Conservation (phyloP, 23 red algal genomes). For the Gracilaria domingensis region DNA sequence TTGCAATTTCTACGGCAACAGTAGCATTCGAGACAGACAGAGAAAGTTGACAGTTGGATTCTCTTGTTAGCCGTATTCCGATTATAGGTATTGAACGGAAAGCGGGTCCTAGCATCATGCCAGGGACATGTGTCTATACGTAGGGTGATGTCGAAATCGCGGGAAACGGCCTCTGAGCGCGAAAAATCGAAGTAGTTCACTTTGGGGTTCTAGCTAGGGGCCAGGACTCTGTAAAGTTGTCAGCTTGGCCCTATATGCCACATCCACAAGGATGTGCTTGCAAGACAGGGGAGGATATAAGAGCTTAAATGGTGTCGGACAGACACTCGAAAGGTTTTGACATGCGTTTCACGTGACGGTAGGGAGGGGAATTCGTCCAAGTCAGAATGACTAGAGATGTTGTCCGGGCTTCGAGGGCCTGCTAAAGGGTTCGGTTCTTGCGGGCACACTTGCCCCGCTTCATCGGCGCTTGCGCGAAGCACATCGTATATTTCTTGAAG, state of each 20-base stretch:
- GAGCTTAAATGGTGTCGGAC: not conserved
- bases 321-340: constrained; percentile 1
- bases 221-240: not conserved
- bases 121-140: not conserved
- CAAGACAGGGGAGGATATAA: constrained; percentile 10
- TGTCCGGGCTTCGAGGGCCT: not conserved
- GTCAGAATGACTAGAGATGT: not conserved
- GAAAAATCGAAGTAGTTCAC: not conserved
- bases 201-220: not conserved
- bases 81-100: not conserved
- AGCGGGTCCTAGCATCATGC: not conserved
- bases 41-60: constrained; percentile 12
- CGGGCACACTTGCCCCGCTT: constrained; percentile 3
- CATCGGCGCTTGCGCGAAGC: not conserved
- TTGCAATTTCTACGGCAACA: not conserved
- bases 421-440: not conserved
- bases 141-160: not conserved
- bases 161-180: not conserved
- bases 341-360: constrained; percentile 5
- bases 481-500: not conserved
- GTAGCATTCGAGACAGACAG: not conserved
- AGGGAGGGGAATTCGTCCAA: constrained; percentile 16
- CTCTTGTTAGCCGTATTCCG: not conserved
- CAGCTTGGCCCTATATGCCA: not conserved
- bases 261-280: constrained; percentile 5